These are phyloP conservation scores for Fusarium compactum DNA, from an alignment of 2,329 filamentous ascomycete genomes.

Conservation along the genomic window DNA sequence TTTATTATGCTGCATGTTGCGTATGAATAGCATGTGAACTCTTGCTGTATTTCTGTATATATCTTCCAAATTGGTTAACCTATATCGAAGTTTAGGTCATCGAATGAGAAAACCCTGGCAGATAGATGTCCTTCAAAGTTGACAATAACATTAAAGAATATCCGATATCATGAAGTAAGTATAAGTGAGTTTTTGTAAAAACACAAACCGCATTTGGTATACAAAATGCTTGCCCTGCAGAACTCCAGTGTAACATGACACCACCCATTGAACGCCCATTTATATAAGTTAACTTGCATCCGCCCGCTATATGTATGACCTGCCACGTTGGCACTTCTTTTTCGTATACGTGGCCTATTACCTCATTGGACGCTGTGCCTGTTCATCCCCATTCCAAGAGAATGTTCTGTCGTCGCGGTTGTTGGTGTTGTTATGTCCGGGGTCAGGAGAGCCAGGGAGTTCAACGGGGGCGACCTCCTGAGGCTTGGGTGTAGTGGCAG, in stretches of 20 bases:
- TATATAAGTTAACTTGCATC: slow-evolving; percentile 5
- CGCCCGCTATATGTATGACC: slow-evolving; percentile 18
- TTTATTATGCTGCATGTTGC: background rate
- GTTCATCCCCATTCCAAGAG: slow-evolving; percentile 51
- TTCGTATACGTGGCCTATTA: slow-evolving; percentile 4
- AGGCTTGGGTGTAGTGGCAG: slow-evolving; percentile 35
- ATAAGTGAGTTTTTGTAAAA: slow-evolving; percentile 6
- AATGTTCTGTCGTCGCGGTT: slow-evolving; percentile 32
- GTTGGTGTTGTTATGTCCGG: slow-evolving; percentile 41
- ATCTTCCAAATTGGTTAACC: background rate
- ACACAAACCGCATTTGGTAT: slow-evolving; percentile 11
- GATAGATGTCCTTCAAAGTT: background rate
- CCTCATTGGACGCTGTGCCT: slow-evolving; percentile 44
- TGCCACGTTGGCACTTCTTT: slow-evolving; percentile 2
- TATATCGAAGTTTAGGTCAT: background rate
- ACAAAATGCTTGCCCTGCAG: slow-evolving; percentile 14
- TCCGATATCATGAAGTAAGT: slow-evolving; percentile 22
- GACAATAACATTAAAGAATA: slow-evolving; percentile 9
- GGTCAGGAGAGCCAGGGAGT: slow-evolving; percentile 50
- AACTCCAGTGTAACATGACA: slow-evolving; percentile 31
- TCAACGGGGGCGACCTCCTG: slow-evolving; percentile 48
- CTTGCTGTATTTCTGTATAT: background rate
- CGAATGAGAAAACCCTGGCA: background rate
- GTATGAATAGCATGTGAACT: background rate
- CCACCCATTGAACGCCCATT: slow-evolving; percentile 22